Base-by-base conservation (phyloP, 768 basidiomycete species). In the Nidula microcarpa region DNA sequence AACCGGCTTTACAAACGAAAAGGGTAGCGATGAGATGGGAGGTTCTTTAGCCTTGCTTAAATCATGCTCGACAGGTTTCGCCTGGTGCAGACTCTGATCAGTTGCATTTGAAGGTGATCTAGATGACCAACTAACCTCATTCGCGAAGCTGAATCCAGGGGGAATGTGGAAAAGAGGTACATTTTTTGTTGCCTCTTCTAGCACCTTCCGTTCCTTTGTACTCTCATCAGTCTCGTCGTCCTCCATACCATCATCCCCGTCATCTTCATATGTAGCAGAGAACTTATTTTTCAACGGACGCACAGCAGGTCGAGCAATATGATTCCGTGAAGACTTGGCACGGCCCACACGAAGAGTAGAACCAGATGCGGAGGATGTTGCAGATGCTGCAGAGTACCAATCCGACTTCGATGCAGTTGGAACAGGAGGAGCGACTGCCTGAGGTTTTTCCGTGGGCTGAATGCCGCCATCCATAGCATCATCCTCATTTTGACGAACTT, bases 321-420 rank as follows among this genome's bases (percentile, higher is more conserved):
- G 86, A 55, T 76, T 80, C 39, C 86, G 79, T 10, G 75, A 70
- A 3, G 62, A 73, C 66, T 80, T 83, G 17, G 73, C 73, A 41
- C 86, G 80, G 14, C 87, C 86, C 23, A 89, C 85, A 49, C 87
- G 81, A 50, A 87, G 70, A 14, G 84, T 85, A 30, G 86, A 86
- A 18, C 71, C 69, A 23, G 65, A 55, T 13, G 57, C 48, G 3
- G 60, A 52, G 11, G 54, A 18, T 18, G 69, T 59, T 18, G 64
- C 61, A 56, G 60, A 62, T 23, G 69, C 65, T 46, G 62, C 58
- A n/a, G 71, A 55, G 57, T 69, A 67, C 65, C 68, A 68, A 52
- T 72, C 68, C 17, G 64, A 57, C 32, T 64, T 66, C 30, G 64
- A 44, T 23, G 64, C 57, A 43, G 67, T 60, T 18, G 66, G 61